These are phyloP conservation scores for Vigna trinervia DNA, from an alignment of 306 rosid species.

Conservation along the genomic window DNA sequence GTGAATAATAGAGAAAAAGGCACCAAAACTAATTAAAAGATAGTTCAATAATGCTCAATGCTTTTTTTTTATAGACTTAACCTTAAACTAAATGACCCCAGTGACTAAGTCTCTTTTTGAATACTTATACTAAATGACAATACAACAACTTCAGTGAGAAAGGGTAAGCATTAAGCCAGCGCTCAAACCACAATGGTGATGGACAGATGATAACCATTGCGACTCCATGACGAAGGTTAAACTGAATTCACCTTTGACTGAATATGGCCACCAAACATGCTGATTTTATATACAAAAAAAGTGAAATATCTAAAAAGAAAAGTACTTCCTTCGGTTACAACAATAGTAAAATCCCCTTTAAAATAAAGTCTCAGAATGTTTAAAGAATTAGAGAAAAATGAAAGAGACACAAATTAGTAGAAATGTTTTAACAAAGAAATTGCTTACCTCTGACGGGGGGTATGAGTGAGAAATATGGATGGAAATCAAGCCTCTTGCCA, in stretches of 20 bases:
- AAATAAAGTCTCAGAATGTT: slow-evolving; percentile 25
- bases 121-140: background rate
- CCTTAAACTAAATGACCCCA: background rate
- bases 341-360: slow-evolving; percentile 25
- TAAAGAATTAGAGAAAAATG: background rate
- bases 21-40: background rate
- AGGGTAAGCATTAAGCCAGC: background rate
- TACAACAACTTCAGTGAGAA: background rate
- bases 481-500: slow-evolving; percentile 74
- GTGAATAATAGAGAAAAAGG: background rate
- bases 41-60: background rate
- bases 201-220: too few species aligned
- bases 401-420: background rate
- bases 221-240: too few species aligned
- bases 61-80: background rate
- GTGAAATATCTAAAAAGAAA: slow-evolving; percentile 12
- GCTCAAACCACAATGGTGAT: background rate
- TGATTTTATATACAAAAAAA: background rate
- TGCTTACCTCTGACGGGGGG: slow-evolving; percentile 74
- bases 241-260: too few species aligned
- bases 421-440: slow-evolving; percentile 20
- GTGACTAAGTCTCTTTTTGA: slow-evolving; percentile 9
- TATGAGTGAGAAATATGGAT: slow-evolving; percentile 82
- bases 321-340: background rate
- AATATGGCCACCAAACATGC: background rate